Evolutionary conservation across 2,329 filamentous ascomycete species (phyloP).

Genomic region (Curvularia sp.): DNA sequence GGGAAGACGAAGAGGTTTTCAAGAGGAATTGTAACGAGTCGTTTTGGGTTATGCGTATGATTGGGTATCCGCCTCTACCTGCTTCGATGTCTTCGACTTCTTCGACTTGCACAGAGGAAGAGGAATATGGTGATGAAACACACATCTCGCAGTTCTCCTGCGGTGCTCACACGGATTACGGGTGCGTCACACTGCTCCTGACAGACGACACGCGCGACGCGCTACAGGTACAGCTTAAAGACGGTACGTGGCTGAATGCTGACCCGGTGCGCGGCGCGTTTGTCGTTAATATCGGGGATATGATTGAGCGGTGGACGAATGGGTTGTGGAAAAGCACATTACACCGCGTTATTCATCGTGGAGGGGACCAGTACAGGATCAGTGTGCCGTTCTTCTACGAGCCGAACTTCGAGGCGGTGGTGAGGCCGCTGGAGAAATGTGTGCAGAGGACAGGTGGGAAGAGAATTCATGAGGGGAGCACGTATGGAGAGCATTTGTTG

Average conservation of each 20-base stretch:
- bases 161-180: conserved; percentile 57
- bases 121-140: neutral
- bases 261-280: conserved; percentile 55
- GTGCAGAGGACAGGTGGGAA: conserved; percentile 36
- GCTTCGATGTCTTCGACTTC: neutral
- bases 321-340: conserved; percentile 54
- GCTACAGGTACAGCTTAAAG: conserved; percentile 54
- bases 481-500: conserved; percentile 55
- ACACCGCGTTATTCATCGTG: conserved; percentile 57
- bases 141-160: conserved; percentile 48
- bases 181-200: conserved; percentile 57
- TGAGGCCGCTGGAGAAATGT: conserved; percentile 51
- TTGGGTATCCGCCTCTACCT: conserved; percentile 49
- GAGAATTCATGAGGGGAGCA: conserved; percentile 42
- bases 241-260: conserved; percentile 55
- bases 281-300: conserved; percentile 60
- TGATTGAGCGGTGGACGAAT: conserved; percentile 58
- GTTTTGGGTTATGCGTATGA: conserved; percentile 54
- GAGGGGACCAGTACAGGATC: conserved; percentile 49
- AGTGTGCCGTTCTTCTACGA: conserved; percentile 61
- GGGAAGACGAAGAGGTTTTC: conserved; percentile 44
- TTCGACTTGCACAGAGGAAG: neutral
- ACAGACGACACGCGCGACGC: conserved; percentile 54
- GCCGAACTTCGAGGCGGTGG: conserved; percentile 53
- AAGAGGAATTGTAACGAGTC: conserved; percentile 40